These are phyloP conservation scores for Morella rubra DNA, from an alignment of 306 rosid genomes.

Conservation along the genomic window DNA sequence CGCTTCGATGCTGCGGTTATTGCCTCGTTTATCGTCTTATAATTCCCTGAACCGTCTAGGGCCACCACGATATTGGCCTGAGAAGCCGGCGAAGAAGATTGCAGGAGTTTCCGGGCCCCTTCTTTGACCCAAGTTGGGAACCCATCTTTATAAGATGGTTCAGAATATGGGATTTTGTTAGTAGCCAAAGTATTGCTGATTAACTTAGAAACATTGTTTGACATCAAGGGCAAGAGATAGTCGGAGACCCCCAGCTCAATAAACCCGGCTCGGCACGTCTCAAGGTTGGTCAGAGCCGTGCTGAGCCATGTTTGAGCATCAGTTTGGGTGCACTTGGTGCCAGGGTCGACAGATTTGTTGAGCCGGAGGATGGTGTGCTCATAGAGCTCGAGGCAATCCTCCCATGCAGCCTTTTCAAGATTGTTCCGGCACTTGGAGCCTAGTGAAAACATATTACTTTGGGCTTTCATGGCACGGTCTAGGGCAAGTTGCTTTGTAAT, in stretches of 20 bases:
- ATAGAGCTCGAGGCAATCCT: conserved; percentile 65
- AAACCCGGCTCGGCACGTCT: conserved; percentile 65
- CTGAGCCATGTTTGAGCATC: conserved; percentile 75
- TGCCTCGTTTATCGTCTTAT: conserved; percentile 52
- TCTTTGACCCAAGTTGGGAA: conserved; percentile 76
- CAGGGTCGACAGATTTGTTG: conserved; percentile 37
- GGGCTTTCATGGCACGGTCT: conserved; percentile 47
- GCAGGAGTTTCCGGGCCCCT: conserved; percentile 66
- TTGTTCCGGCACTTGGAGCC: conserved; percentile 48
- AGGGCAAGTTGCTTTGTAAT: conserved; percentile 50
- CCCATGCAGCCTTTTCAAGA: conserved; percentile 63
- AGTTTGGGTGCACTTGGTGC: conserved; percentile 35
- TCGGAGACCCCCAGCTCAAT: conserved; percentile 51
- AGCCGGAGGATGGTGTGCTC: conserved; percentile 45
- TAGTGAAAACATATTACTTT: conserved; percentile 27
- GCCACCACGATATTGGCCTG: conserved; percentile 68
- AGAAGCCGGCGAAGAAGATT: conserved; percentile 48
- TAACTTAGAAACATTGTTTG: conserved; percentile 59
- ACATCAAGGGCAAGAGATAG: conserved; percentile 39
- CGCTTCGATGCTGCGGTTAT: conserved; percentile 44
- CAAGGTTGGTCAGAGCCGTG: conserved; percentile 72
- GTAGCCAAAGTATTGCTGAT: conserved; percentile 62
- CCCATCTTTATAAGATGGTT: conserved; percentile 37
- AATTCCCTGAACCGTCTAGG: conserved; percentile 70
- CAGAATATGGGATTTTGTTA: conserved; percentile 35